Conservation (phyloP, 2,329 filamentous ascomycete genomes). For the Lachnellula occidentalis region DNA sequence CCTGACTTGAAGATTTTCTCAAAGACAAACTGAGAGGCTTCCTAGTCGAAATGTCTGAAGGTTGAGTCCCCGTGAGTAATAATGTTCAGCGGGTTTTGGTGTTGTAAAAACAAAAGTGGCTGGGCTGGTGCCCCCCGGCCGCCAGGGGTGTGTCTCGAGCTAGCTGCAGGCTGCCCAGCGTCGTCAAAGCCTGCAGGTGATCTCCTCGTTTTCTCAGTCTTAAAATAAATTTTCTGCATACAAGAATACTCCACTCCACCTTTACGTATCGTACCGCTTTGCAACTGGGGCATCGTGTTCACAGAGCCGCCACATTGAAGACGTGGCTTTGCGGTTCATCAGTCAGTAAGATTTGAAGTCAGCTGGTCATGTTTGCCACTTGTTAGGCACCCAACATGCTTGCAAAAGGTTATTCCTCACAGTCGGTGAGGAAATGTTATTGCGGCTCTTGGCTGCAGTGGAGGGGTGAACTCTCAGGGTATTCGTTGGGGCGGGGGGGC, state of each 20-base stretch:
- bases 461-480: slow-evolving; percentile 2
- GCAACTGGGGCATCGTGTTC: not conserved
- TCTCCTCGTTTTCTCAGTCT: not conserved
- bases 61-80: no score
- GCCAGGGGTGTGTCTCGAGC: no score
- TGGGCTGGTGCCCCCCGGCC: no score
- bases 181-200: not conserved
- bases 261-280: not conserved
- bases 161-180: not conserved
- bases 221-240: not conserved
- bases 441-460: slow-evolving; percentile 5
- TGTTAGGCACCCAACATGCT: not conserved
- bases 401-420: not conserved
- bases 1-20: no score
- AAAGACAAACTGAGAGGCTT: no score
- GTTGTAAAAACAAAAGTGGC: no score
- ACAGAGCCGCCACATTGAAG: not conserved
- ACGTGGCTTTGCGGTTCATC: not conserved
- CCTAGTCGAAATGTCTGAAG: no score
- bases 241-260: not conserved
- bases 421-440: slow-evolving; percentile 1
- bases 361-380: slow-evolving; percentile 1
- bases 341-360: not conserved
- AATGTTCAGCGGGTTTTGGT: no score
- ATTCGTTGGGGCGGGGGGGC: slow-evolving; percentile 3